Evolutionary conservation across 371 early-diverging fungal species (phyloP), one percentile per base, ranked within the genome.

Genomic region (Mucor lusitanicus): DNA sequence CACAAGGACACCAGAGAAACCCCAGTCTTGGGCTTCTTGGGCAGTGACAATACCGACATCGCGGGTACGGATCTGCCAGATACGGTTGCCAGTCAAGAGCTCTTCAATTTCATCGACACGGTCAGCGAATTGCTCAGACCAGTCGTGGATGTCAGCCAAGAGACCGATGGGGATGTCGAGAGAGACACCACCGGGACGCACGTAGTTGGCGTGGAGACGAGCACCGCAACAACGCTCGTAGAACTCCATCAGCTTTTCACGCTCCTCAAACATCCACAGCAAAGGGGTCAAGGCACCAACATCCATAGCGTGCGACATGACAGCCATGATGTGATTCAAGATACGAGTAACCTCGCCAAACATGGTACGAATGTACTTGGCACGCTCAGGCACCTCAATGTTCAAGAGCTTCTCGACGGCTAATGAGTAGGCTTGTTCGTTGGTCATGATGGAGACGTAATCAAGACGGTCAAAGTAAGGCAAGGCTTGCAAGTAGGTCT

Each of bases 391-490:
- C 37, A 97, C 88, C 44, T 97, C 97, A 77, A 98, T 94, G 89
- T 98, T 98, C 64, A 98, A 89, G 48, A 98, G 85, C 76, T 98
- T 98, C 76, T 98, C 99, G 19, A 97, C 96, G 21, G 99, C 97
- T 37, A 98, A 84, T 42, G 97, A 95, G 78, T 95, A 97, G 12
- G 92, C 93, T 84, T 97, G 94, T 76, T 94, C 95, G 81, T 95
- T 94, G 64, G 88, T 88, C 99, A 98, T 98, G 95, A 97, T 98
- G 59, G 97, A 97, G 63, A 95, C 95, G 83, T 98, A 98, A 84
- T 98, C 99, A 72, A 97, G 87, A 70, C 98, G 97, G 83, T 97
- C 99, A 84, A 98, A 96, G 85, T 98, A 98, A 59, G 99, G 99
- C 46, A 98, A 87, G 28, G 98, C 97, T 81, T 98, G 99, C 46